Percentiles rank a stretch among this genome's conserved stretches.
Evolutionary conservation across 164 flowering plant genomes (phyloP).

Genomic region (Taxillus chinensis): DNA sequence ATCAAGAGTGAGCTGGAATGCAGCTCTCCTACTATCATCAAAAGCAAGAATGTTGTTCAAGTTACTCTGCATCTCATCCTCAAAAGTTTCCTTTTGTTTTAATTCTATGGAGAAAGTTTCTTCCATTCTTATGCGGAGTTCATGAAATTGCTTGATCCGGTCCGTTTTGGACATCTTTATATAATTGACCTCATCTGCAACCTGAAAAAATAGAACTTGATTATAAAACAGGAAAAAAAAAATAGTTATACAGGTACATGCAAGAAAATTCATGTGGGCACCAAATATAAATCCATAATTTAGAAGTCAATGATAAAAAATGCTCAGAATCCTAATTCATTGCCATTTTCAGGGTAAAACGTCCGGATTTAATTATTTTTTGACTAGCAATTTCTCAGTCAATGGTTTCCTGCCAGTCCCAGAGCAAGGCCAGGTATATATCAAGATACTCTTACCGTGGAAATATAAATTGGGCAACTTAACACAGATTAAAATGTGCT

Average conservation of each 20-base stretch:
- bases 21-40: slow-evolving; percentile 74
- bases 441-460: too few species aligned
- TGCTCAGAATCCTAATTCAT: too few species aligned
- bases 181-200: slow-evolving; percentile 71
- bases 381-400: too few species aligned
- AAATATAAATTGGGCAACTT: too few species aligned
- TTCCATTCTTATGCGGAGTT: slow-evolving; percentile 46
- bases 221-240: not conserved
- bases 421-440: too few species aligned
- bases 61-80: slow-evolving; percentile 64
- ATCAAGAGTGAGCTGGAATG: slow-evolving; percentile 67
- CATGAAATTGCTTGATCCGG: slow-evolving; percentile 53
- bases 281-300: too few species aligned
- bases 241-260: not conserved
- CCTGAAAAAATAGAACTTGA: slow-evolving; percentile 24
- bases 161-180: slow-evolving; percentile 45
- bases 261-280: not conserved
- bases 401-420: too few species aligned
- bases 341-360: too few species aligned
- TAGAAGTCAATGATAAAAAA: too few species aligned
- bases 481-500: too few species aligned
- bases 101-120: slow-evolving; percentile 45
- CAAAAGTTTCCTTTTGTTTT: slow-evolving; percentile 48
- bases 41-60: slow-evolving; percentile 50
- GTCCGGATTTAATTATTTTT: too few species aligned